phyloP scores from a whole-genome alignment of 78 protist species.

The Isochrysis galbana region DNA sequence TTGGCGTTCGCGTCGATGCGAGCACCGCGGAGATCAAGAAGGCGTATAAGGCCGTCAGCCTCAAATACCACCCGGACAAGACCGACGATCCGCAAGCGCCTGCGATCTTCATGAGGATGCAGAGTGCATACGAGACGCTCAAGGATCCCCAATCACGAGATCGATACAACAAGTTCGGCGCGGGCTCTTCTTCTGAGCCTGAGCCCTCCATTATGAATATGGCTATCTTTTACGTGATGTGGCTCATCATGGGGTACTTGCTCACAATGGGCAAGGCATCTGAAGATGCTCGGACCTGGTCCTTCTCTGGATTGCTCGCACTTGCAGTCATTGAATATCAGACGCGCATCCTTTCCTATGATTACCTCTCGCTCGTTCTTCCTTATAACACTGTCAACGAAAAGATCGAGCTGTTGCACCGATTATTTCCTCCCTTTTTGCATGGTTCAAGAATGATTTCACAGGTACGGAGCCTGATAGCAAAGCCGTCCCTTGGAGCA shows the following conservation, averaged over 20 bases:
- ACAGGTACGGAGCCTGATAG: neutral
- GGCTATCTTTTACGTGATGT: neutral
- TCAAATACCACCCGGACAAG: constrained; percentile 15
- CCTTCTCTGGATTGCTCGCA: constrained; percentile 2
- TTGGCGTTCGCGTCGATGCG: neutral
- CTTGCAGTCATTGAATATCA: constrained; percentile 19
- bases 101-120: neutral
- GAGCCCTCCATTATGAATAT: too few relatives aligned
- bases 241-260: neutral
- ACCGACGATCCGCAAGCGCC: neutral
- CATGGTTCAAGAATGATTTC: neutral
- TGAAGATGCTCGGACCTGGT: neutral
- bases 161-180: constrained; percentile 1
- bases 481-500: neutral
- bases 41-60: neutral
- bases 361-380: neutral
- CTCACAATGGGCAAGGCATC: neutral
- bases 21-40: neutral
- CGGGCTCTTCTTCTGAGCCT: neutral
- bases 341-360: neutral
- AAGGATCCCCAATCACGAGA: neutral
- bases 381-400: neutral
- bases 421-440: neutral
- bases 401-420: constrained; percentile 8
- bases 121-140: neutral